Evolutionary conservation across 768 basidiomycete genomes (phyloP).

Genomic region (Mycena sanguinolenta): DNA sequence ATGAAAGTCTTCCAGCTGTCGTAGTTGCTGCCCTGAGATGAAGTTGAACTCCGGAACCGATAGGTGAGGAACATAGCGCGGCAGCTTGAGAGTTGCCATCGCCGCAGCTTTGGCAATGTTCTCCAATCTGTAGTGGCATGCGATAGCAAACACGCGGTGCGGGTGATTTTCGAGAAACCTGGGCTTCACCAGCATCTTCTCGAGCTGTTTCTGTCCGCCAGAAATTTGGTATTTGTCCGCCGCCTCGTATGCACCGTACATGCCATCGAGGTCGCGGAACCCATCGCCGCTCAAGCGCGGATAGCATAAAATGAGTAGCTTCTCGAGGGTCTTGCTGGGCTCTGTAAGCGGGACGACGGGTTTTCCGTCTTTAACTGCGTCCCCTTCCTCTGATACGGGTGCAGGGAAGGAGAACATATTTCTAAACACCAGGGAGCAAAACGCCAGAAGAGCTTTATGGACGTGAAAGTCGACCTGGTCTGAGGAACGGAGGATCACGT

Average conservation of each 20-base stretch:
- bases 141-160: constrained; percentile 42
- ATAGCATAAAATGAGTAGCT: constrained; percentile 53
- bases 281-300: constrained; percentile 37
- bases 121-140: constrained; percentile 37
- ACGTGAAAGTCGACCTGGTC: constrained; percentile 53
- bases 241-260: constrained; percentile 49
- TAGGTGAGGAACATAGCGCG: not conserved
- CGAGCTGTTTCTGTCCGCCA: constrained; percentile 42
- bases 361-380: constrained; percentile 44
- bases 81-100: constrained; percentile 20
- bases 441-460: constrained; percentile 55
- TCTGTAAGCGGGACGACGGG: constrained; percentile 51
- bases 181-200: constrained; percentile 21
- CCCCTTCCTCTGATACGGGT: constrained; percentile 39
- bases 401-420: constrained; percentile 47
- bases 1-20: constrained; percentile 13
- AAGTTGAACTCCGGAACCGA: constrained; percentile 12
- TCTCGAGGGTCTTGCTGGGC: constrained; percentile 46
- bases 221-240: constrained; percentile 53
- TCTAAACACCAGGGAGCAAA: constrained; percentile 53
- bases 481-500: constrained; percentile 56
- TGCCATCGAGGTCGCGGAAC: constrained; percentile 43
- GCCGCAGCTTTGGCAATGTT: constrained; percentile 26
- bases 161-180: constrained; percentile 28
- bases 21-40: constrained; percentile 17